Conservation (phyloP, 2,329 filamentous ascomycete species). For the Fusarium domesticum region DNA sequence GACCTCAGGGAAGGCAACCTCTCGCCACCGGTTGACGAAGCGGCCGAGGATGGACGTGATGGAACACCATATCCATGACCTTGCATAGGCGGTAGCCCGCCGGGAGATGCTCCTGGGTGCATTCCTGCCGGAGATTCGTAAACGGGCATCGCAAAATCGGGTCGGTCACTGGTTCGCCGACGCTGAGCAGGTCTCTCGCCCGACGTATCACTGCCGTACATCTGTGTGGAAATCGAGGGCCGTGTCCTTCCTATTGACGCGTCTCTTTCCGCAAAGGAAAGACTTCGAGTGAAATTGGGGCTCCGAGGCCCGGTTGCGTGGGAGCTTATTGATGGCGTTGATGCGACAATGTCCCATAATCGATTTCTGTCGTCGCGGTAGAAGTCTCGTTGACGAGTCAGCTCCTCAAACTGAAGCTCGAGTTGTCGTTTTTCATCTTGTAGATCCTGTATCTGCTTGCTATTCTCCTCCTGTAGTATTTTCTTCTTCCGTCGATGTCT, state of each 20-base stretch:
- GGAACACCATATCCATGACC: constrained; percentile 37
- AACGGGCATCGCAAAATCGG: constrained; percentile 40
- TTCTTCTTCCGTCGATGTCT: constrained; percentile 79
- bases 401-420: constrained; percentile 48
- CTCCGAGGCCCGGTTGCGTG: constrained; percentile 53
- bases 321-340: constrained; percentile 55
- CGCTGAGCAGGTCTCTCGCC: constrained; percentile 47
- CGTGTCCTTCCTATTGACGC: constrained; percentile 31
- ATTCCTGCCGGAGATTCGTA: constrained; percentile 36
- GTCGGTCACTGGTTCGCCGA: constrained; percentile 47
- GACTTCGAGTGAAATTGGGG: constrained; percentile 40
- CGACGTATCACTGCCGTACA: constrained; percentile 42
- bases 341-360: constrained; percentile 62
- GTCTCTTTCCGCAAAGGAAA: constrained; percentile 39
- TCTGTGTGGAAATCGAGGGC: constrained; percentile 28
- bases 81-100: constrained; percentile 42
- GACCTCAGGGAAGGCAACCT: constrained; percentile 48
- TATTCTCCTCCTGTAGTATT: constrained; percentile 73
- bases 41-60: constrained; percentile 38
- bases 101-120: constrained; percentile 33
- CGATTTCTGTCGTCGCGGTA: constrained; percentile 72
- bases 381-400: constrained; percentile 54
- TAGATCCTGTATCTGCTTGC: constrained; percentile 64
- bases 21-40: constrained; percentile 39
- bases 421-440: constrained; percentile 68